A percentile compares a stretch with the other conserved stretches of the same genome.
These are phyloP conservation scores for Jatropha multifida DNA, from an alignment of 441 rosid genomes.

Conservation along the genomic window DNA sequence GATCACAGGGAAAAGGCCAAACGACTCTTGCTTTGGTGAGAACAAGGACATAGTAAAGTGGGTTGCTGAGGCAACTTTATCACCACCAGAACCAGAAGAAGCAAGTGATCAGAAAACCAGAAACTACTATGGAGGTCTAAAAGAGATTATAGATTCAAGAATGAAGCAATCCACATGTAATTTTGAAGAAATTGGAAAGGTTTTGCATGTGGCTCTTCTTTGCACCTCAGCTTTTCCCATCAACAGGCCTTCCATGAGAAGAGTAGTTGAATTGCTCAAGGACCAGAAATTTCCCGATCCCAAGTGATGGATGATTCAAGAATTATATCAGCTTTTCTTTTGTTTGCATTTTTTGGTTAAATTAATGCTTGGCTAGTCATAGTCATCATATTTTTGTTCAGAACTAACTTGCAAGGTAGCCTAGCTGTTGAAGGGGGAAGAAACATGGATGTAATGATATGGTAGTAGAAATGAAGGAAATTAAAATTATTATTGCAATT, in stretches of 20 bases:
- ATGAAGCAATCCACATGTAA: constrained; percentile 37
- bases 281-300: constrained; percentile 21
- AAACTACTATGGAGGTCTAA: constrained; percentile 14
- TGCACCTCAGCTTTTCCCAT: constrained; percentile 54
- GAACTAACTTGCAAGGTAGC: not conserved
- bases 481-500: not conserved
- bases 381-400: too few species aligned
- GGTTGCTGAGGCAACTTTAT: constrained; percentile 36
- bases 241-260: constrained; percentile 66
- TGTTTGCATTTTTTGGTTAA: not conserved
- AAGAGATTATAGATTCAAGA: constrained; percentile 44
- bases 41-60: constrained; percentile 51
- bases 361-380: not conserved
- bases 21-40: constrained; percentile 54
- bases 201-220: constrained; percentile 51
- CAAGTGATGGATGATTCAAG: not conserved
- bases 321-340: not conserved
- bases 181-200: constrained; percentile 51
- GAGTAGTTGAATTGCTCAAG: constrained; percentile 66
- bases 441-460: not conserved
- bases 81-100: constrained; percentile 14
- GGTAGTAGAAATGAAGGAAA: not conserved
- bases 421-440: not conserved
- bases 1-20: constrained; percentile 61
- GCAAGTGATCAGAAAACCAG: constrained; percentile 5